These are phyloP conservation scores for Pseudogymnoascus sp. DNA, from an alignment of 2,329 filamentous ascomycete genomes.

Conservation along the genomic window DNA sequence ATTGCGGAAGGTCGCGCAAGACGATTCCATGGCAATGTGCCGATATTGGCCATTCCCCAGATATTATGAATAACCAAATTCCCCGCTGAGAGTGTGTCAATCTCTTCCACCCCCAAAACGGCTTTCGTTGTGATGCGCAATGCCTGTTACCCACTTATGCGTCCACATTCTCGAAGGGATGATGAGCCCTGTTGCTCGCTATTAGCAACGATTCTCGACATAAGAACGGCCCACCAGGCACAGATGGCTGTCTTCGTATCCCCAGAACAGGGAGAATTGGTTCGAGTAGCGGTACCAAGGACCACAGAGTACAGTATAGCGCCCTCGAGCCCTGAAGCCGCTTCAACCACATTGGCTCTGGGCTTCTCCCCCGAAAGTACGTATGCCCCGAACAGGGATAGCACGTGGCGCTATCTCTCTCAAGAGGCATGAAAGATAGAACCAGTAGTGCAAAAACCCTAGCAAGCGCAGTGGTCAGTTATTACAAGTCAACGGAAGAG, in stretches of 20 bases:
- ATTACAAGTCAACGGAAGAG: constrained; percentile 6
- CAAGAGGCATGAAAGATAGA: not conserved
- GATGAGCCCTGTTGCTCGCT: not conserved
- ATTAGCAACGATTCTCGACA: not conserved
- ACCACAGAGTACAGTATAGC: not conserved
- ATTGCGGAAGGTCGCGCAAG: constrained; percentile 7
- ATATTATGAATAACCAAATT: constrained; percentile 2
- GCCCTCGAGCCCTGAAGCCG: not conserved
- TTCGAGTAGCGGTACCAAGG: constrained; percentile 1
- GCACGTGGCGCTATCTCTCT: constrained; percentile 7
- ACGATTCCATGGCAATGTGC: not conserved
- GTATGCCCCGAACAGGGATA: constrained; percentile 5
- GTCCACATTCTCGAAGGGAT: not conserved
- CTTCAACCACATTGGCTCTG: not conserved
- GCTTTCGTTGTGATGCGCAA: not conserved
- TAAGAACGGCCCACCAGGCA: constrained; percentile 2
- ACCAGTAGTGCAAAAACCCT: constrained; percentile 3
- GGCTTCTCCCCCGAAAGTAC: constrained; percentile 2
- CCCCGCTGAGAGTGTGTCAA: not conserved
- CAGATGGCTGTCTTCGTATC: constrained; percentile 1
- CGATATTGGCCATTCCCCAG: constrained; percentile 6
- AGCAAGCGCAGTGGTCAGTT: constrained; percentile 4
- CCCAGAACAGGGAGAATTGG: constrained; percentile 4
- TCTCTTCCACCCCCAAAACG: constrained; percentile 6
- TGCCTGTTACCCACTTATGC: constrained; percentile 8